Evolutionary conservation across 192 early-diverging fungal genomes (phyloP), one percentile per base, ranked within the genome.

Genomic region (Coemansia sp.): DNA sequence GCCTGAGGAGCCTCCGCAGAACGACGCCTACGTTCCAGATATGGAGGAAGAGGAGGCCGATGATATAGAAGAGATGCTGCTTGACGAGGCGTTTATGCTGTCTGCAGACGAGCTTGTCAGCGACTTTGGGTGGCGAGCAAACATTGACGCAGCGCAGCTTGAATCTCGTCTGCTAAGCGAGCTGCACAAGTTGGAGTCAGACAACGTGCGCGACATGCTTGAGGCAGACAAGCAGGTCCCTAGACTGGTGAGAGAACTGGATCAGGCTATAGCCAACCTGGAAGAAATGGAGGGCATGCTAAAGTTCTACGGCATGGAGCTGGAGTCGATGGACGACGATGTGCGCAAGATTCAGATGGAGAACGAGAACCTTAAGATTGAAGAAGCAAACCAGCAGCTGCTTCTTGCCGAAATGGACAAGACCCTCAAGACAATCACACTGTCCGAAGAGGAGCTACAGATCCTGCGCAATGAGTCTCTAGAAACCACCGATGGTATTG

Each of bases 151-250:
- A 0, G 88, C 91, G 21, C 95, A 90, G 15, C 77, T 98, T 26
- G 97, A 97, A 63, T 85, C 88, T 36, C 82, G 90, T n/a, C 74
- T 98, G 36, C 71, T 93, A 48, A 84, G 90, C 45, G 97, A 98
- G 73, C 76, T 97, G 21, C 88, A 90, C 58, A 89, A 92, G 49
- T 69, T 98, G 55, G 97, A 74, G 48, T 73, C 71, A 9, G 91
- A 93, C n/a, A 97, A 97, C 76, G 94, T 98, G 18, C 93, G 94
- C 64, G 92, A 93, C 4, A 96, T 98, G 67, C 92, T 98, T 43
- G 89, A 95, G 71, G 91, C 93, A 36, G 95, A 97, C 71, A 88
- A 90, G 65, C 86, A 93, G 65, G 93, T 95, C 22, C 87, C 90
- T 41, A 78, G 82, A 36, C 88, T 98, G 7, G 86, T 96, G 21